A percentile compares a stretch with the other conserved stretches of the same genome.
Evolutionary conservation across 768 basidiomycete genomes (phyloP).

Genomic region (Rhodotorula paludigena): DNA sequence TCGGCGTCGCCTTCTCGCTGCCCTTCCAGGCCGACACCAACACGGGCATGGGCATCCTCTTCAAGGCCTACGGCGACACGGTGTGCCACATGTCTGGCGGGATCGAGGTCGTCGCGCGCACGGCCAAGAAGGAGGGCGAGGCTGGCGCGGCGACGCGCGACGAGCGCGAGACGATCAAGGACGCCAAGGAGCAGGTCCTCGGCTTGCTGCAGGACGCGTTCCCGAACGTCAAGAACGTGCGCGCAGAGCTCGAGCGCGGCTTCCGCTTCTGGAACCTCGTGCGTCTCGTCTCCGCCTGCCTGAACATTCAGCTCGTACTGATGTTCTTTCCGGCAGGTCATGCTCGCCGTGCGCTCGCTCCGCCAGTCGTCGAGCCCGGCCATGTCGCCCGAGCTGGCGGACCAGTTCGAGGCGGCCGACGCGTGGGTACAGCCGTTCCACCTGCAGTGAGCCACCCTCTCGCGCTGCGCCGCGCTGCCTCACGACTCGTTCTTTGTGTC

Average conservation of each 20-base stretch:
- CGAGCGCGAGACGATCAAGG: slow-evolving; percentile 69
- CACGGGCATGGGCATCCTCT: slow-evolving; percentile 94
- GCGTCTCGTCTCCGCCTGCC: slow-evolving; percentile 48
- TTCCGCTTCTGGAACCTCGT: slow-evolving; percentile 99
- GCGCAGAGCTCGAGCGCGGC: slow-evolving; percentile 85
- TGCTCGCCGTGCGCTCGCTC: slow-evolving; percentile 83
- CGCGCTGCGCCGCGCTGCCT: neutral
- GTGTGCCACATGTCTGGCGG: slow-evolving; percentile 37
- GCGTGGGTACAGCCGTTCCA: slow-evolving; percentile 71
- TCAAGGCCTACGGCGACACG: slow-evolving; percentile 61
- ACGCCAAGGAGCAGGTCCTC: slow-evolving; percentile 73
- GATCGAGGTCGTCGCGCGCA: slow-evolving; percentile 21
- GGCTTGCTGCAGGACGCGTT: slow-evolving; percentile 92
- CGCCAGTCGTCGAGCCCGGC: slow-evolving; percentile 59
- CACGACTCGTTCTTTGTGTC: neutral
- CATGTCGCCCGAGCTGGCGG: slow-evolving; percentile 78
- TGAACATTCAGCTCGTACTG: neutral
- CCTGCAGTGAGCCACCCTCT: slow-evolving; percentile 5
- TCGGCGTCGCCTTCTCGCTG: slow-evolving; percentile 85
- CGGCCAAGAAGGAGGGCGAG: slow-evolving; percentile 1
- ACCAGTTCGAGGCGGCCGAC: slow-evolving; percentile 94
- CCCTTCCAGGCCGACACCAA: slow-evolving; percentile 96
- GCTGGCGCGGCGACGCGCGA: slow-evolving; percentile 62
- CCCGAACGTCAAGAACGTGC: slow-evolving; percentile 77
- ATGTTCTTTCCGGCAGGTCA: slow-evolving; percentile 55